Evolutionary conservation across 768 basidiomycete species (phyloP), one percentile per base, ranked within the genome.

Genomic region (Tulasnella sp.): DNA sequence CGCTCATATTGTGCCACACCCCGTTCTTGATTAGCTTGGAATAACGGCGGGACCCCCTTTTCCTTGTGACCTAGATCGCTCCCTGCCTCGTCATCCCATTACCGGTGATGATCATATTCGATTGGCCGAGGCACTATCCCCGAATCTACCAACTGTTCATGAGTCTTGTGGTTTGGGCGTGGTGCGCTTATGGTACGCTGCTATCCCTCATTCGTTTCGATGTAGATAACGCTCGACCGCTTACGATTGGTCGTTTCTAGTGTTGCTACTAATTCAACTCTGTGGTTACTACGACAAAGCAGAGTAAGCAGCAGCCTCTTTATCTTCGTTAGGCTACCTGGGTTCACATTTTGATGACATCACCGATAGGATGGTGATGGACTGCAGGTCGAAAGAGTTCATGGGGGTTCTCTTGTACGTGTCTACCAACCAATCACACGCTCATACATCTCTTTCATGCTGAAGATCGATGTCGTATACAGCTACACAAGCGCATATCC

Each of bases 321-420:
- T n/a, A n/a, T n/a, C n/a, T n/a, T n/a, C n/a, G n/a, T n/a, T n/a
- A n/a, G n/a, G n/a, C n/a, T n/a, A n/a, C n/a, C n/a, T n/a, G n/a
- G 58, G n/a, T 28, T n/a, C 11, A 28, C 31, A 69, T 69, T 28
- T 14, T 69, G 31, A 69, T 69, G 34, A 16, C 14, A 6, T 69
- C 31, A 14, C 2, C 14, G 31, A 4, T 18, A 78, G 22, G 12
- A 44, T 48, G 42, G 42, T 80, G 2, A 28, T 83, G 4, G 80
- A 82, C 16, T 87, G 87, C 79, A 83, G 84, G 0, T 76, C 75
- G 6, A 84, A 85, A 73, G 87, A 87, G 76, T 88, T 86, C 81
- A 76, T 86, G 20, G 81, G 76, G 6, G 41, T 82, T n/a, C 76
- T 83, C 58, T 83, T 82, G 83, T 83, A 69, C 44, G 83, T 78